Conservation (phyloP, 2,329 filamentous ascomycete species). For the Penicillium expansum region DNA sequence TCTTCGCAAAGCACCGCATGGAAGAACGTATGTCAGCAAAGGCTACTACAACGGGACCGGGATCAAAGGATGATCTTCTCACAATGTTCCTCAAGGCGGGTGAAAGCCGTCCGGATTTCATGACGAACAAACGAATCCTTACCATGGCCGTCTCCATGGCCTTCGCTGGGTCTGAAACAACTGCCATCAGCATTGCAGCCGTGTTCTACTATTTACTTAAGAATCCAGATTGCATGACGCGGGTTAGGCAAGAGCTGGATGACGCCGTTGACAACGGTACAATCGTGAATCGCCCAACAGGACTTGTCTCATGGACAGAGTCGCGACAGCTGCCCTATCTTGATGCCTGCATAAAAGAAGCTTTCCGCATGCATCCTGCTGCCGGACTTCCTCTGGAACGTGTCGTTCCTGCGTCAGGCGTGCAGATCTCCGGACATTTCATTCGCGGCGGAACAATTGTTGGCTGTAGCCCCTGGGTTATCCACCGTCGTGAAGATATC, state of each 20-base stretch:
- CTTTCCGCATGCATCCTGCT: constrained; percentile 72
- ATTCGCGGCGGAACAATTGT: constrained; percentile 52
- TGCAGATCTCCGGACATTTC: constrained; percentile 11
- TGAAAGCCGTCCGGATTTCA: constrained; percentile 26
- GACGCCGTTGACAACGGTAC: constrained; percentile 35
- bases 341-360: constrained; percentile 72
- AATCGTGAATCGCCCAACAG: constrained; percentile 29
- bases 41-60: neutral
- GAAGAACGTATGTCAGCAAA: neutral
- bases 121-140: constrained; percentile 28
- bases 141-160: constrained; percentile 32
- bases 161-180: constrained; percentile 75
- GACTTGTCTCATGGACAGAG: constrained; percentile 66
- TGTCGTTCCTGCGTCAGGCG: constrained; percentile 55
- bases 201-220: constrained; percentile 74
- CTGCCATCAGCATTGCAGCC: constrained; percentile 67
- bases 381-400: constrained; percentile 71
- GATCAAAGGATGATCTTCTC: neutral
- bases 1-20: neutral
- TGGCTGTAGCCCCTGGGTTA: constrained; percentile 71
- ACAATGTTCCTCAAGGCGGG: constrained; percentile 26
- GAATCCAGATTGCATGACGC: constrained; percentile 44
- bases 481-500: constrained; percentile 65
- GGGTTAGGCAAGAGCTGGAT: neutral
- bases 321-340: constrained; percentile 70